A percentile compares a stretch with the other conserved stretches of the same genome.
Evolutionary conservation across 2,329 filamentous ascomycete species (phyloP).

Genomic region (Xylariaceae sp.): DNA sequence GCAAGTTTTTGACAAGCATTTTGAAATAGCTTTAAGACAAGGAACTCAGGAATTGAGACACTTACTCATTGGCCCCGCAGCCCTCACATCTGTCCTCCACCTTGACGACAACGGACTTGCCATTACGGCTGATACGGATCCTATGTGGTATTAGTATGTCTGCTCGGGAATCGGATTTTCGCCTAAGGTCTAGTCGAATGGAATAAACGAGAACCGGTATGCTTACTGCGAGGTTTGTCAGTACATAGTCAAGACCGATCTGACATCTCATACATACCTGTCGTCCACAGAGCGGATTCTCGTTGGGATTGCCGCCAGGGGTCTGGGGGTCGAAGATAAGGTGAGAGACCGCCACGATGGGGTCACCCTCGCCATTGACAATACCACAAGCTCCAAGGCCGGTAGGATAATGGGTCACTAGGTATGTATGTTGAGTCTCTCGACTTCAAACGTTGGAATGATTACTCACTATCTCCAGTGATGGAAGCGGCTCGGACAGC

Average conservation of each 20-base stretch:
- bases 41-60: no score
- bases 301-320: background rate
- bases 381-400: background rate
- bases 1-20: no score
- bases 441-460: no score
- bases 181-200: background rate
- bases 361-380: background rate
- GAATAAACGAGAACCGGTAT: background rate
- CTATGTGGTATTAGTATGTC: background rate
- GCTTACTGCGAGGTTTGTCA: background rate
- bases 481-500: no score
- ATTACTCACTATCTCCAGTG: no score
- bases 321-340: background rate
- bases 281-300: background rate
- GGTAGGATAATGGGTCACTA: background rate
- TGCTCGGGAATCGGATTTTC: background rate
- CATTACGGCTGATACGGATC: background rate
- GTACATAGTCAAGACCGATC: background rate
- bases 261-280: background rate
- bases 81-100: background rate
- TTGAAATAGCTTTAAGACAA: no score
- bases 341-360: background rate
- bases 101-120: background rate
- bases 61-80: no score
- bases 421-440: no score